Base-by-base conservation (phyloP, 2,329 filamentous ascomycete genomes). In the Fusarium sacchari region DNA sequence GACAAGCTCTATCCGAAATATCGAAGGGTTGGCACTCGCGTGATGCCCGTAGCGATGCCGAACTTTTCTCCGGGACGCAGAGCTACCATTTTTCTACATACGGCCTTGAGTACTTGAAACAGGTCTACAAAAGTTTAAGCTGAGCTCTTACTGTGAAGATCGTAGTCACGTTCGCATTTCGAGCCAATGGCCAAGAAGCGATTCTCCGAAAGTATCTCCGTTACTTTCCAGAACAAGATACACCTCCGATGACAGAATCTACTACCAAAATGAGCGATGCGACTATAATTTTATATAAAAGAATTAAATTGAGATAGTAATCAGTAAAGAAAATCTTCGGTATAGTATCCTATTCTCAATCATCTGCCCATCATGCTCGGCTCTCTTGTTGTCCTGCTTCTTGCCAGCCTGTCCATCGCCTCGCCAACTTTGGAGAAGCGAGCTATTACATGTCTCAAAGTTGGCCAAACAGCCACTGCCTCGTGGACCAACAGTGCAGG, bases 401-500 rank as follows among this genome's bases (percentile, higher is more conserved):
- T 72, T 6, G 62, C 61, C 11, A 63, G 37, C n/a, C 3, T 67
- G 3, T 74, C 71, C 5, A 37, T 56, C 1, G 73, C 75, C 32
- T 66, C 73, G 14, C 74, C 75, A 1, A 28, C 57, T 3, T 18
- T 76, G 1, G 64, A 67, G 30, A 77, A 73, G 55, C 72, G 74
- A 49, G 47, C 75, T 2, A 59, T 77, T 11, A 73, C 74, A 13
- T 77, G 75, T 36, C 73, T 77, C 3, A 72, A 68, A 40, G 66
- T 77, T 47, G 75, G 75, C 5, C 63, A 65, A 24, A 83, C 81
- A 4, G 85, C 85, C 9, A 86, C 83, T 11, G 86, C 85, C 17
- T 80, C 71, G 26, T 87, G 86, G 86, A 86, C 80, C 5, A 85
- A 87, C 52, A 78, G 79, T 52, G 83, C 80, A 0, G 84, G 83